These are phyloP conservation scores for Arxiozyma heterogenica DNA, from an alignment of 1,139 yeast genomes.

Conservation along the genomic window DNA sequence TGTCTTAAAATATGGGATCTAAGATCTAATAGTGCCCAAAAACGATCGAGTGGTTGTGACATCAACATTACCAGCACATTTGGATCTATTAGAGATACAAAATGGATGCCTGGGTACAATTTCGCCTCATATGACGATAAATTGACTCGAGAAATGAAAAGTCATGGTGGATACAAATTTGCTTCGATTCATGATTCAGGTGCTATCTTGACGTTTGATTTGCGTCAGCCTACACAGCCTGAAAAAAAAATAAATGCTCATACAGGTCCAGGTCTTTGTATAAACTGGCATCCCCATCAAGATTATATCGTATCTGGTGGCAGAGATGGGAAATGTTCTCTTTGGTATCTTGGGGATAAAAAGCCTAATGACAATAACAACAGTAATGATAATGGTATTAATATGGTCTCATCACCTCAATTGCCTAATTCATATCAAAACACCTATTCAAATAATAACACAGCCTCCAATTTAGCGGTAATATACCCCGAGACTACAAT, in stretches of 20 bases:
- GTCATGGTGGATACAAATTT: conserved; percentile 36
- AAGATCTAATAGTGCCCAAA: conserved; percentile 37
- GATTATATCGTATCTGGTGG: conserved; percentile 90
- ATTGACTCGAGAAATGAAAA: conserved; percentile 1
- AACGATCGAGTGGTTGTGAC: conserved; percentile 21
- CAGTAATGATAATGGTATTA: background rate
- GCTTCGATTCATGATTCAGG: conserved; percentile 89
- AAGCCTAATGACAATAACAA: conserved; percentile 14
- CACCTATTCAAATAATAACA: conserved; percentile 11
- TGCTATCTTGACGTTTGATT: conserved; percentile 73
- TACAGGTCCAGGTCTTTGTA: conserved; percentile 79
- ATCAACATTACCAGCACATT: conserved; percentile 34
- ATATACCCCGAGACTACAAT: conserved; percentile 60
- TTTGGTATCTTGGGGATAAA: conserved; percentile 31
- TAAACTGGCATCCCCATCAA: conserved; percentile 80
- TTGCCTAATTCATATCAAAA: conserved; percentile 10
- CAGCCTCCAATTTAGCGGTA: conserved; percentile 18
- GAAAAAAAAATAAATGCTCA: conserved; percentile 82
- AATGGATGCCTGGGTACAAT: conserved; percentile 29
- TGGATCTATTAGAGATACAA: conserved; percentile 37
- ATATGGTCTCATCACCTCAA: conserved; percentile 6
- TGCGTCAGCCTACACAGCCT: conserved; percentile 47
- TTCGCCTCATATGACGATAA: conserved; percentile 9
- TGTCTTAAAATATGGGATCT: conserved; percentile 82
- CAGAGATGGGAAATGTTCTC: conserved; percentile 49